Evolutionary conservation across 371 early-diverging fungal species (phyloP).

Genomic region (Choanephora cucurbitarum): DNA sequence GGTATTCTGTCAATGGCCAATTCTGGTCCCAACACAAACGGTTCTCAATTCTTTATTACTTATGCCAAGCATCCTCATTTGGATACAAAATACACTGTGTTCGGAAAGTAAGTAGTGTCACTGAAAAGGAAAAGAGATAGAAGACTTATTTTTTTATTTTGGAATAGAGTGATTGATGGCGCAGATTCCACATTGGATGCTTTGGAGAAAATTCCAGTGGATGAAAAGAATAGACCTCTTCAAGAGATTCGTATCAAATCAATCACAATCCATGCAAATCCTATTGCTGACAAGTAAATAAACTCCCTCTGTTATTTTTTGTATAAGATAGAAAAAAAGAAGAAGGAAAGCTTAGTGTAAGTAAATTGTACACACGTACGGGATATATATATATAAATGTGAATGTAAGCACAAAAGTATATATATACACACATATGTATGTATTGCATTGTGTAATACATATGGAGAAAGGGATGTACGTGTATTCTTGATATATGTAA

Average conservation of each 20-base stretch:
- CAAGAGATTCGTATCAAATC: slow-evolving; percentile 78
- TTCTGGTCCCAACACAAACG: slow-evolving; percentile 87
- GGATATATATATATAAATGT: background rate
- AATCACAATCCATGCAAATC: slow-evolving; percentile 96
- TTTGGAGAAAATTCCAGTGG: slow-evolving; percentile 86
- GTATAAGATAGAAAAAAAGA: background rate
- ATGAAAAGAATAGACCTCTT: slow-evolving; percentile 81
- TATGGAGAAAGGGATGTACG: no score
- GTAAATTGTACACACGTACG: background rate
- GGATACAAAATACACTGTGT: slow-evolving; percentile 91
- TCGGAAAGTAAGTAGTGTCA: slow-evolving; percentile 77
- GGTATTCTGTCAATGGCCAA: slow-evolving; percentile 96
- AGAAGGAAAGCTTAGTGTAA: no score
- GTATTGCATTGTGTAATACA: no score
- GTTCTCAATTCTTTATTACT: slow-evolving; percentile 94
- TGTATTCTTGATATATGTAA: no score
- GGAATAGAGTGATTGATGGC: slow-evolving; percentile 83
- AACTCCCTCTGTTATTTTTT: background rate
- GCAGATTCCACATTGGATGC: slow-evolving; percentile 82
- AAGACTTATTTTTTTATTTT: slow-evolving; percentile 2
- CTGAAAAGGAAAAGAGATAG: background rate
- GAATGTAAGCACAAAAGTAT: background rate
- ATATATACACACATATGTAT: background rate
- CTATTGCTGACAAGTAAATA: slow-evolving; percentile 74
- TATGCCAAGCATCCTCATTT: slow-evolving; percentile 83